Evolutionary conservation across 208 protist genomes (phyloP).

Genomic region (Trypanosoma grayi): DNA sequence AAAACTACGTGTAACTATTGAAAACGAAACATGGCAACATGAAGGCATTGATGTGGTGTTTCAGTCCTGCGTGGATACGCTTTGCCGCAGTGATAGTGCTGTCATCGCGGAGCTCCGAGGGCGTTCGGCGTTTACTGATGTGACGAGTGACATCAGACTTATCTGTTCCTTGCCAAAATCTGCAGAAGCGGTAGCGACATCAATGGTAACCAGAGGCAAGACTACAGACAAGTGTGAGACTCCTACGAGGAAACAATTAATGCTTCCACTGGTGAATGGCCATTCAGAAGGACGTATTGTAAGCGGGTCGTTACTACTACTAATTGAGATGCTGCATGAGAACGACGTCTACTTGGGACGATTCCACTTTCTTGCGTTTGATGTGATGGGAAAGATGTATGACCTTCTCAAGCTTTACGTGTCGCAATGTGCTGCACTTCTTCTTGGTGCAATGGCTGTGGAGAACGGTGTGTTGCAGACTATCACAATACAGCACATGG

Average conservation of each 20-base stretch:
- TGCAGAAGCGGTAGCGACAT: not conserved
- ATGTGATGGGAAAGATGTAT: slow-evolving; percentile 65
- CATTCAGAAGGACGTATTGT: slow-evolving; percentile 63
- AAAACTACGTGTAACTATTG: slow-evolving; percentile 61
- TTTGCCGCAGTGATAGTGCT: slow-evolving; percentile 49
- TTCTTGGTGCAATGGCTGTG: slow-evolving; percentile 81
- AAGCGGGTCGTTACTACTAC: slow-evolving; percentile 62
- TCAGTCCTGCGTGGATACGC: slow-evolving; percentile 56
- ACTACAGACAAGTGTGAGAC: slow-evolving; percentile 19
- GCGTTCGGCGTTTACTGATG: slow-evolving; percentile 21
- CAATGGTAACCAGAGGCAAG: not conserved
- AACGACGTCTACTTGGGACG: slow-evolving; percentile 69
- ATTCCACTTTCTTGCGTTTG: slow-evolving; percentile 84
- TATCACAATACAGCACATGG: slow-evolving; percentile 83
- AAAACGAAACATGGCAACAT: slow-evolving; percentile 66
- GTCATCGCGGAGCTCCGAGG: slow-evolving; percentile 19
- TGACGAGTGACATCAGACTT: not conserved
- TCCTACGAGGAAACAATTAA: slow-evolving; percentile 28
- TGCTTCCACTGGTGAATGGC: slow-evolving; percentile 23
- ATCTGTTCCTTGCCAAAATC: not conserved
- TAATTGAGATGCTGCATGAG: slow-evolving; percentile 71
- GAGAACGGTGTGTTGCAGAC: slow-evolving; percentile 67
- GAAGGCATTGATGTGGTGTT: slow-evolving; percentile 53
- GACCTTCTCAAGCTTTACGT: slow-evolving; percentile 86
- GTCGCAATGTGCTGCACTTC: slow-evolving; percentile 53